Evolutionary conservation across 192 early-diverging fungal genomes (phyloP).

Genomic region (Lunasporangiospora selenospora): DNA sequence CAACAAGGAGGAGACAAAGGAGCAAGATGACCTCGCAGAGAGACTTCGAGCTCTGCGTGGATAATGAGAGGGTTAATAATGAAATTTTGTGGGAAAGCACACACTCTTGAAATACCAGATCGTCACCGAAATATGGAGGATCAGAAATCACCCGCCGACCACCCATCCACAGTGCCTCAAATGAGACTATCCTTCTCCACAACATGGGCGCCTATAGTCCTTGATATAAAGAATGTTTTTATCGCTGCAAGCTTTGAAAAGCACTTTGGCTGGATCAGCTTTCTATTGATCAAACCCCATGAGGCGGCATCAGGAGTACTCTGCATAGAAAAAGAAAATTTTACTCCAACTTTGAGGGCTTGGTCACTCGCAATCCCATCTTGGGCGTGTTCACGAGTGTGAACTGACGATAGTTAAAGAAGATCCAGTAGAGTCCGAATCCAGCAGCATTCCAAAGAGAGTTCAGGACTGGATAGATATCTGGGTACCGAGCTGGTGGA

Average conservation of each 20-base stretch:
- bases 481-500: conserved; percentile 76
- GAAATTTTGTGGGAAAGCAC: background rate
- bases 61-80: conserved; percentile 32
- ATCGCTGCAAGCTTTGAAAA: too few species aligned
- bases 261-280: too few species aligned
- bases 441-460: conserved; percentile 68
- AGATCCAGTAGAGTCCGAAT: conserved; percentile 70
- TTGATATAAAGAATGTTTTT: too few species aligned
- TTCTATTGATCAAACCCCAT: too few species aligned
- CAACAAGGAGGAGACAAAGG: conserved; percentile 52
- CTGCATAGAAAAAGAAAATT: too few species aligned
- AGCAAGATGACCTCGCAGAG: conserved; percentile 54
- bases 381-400: conserved; percentile 30
- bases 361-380: conserved; percentile 29
- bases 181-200: too few species aligned
- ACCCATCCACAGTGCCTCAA: too few species aligned
- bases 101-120: too few species aligned
- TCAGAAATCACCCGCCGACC: too few species aligned
- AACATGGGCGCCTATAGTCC: too few species aligned
- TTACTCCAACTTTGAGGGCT: conserved; percentile 1
- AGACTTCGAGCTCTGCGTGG: conserved; percentile 54
- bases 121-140: too few species aligned
- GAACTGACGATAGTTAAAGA: conserved; percentile 78
- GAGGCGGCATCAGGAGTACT: too few species aligned
- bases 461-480: conserved; percentile 85